Base-by-base conservation (phyloP, 768 basidiomycete genomes). In the Clitopilus passeckerianus region DNA sequence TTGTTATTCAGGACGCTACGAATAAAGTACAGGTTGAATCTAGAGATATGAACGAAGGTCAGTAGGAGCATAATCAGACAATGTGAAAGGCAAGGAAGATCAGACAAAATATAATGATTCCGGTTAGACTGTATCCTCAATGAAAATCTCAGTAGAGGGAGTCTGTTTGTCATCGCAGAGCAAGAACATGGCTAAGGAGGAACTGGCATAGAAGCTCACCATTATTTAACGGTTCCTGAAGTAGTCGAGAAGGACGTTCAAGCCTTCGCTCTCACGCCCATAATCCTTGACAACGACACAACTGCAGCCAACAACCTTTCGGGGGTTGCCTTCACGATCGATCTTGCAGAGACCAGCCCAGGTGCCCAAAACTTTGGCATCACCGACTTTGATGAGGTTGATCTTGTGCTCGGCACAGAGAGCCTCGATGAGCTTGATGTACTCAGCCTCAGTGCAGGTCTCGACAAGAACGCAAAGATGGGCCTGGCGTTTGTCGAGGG, bases 261-360 rank as follows among this genome's bases (percentile, higher is more conserved):
- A 85, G 59, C 95, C 96, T 81, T 96, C 93, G 68, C 87, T 89
- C 81, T 98, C 96, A 59, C 85, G 82, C 68, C 96, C 96, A 71
- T 95, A 98, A 72, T 98, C 93, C 85, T 93, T 98, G 67, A 99
- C 95, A 63, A 98, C 96, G 68, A 98, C 96, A 68, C 91, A 93
- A 69, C 84, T 89, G 81, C 92, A 93, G 58, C 90, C 89, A 57
- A 95, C 93, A 70, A 98, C 80, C 83, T 98, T 98, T 74, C 96
- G 84, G 53, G 96, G 91, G 80, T 97, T 98, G 65, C 96, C 96
- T 80, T 98, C 96, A 70, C 93, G 87, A 80, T 99, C 96, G 75
- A 98, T 95, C 85, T 99, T 99, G 89, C 96, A 98, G 63, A 99
- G 86, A 71, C 96, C 95, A 67, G 93, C 95, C 96, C 96, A 98